phyloP scores from a whole-genome alignment of 1,139 yeast species.

The Protomyces pachydermus region DNA sequence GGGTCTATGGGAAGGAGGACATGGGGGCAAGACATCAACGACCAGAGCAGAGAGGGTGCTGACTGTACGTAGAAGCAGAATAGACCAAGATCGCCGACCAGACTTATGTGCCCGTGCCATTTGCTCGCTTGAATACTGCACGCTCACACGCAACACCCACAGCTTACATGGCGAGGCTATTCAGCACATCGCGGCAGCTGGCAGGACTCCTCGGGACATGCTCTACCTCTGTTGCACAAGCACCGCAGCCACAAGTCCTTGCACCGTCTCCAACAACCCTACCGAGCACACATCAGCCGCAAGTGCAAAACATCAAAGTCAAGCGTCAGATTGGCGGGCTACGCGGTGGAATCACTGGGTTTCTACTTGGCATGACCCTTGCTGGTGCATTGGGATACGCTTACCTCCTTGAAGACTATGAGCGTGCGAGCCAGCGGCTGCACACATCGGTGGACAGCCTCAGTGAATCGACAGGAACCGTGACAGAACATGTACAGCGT shows the following conservation, averaged over 20 bases:
- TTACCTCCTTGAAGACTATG: slow-evolving; percentile 27
- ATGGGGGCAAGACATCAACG: too few relatives aligned
- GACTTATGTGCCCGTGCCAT: too few relatives aligned
- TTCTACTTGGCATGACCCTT: slow-evolving; percentile 27
- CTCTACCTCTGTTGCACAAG: not conserved
- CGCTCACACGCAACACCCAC: too few relatives aligned
- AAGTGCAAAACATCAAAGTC: slow-evolving; percentile 16
- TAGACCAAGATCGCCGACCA: too few relatives aligned
- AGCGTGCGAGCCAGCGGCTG: slow-evolving; percentile 16
- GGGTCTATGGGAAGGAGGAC: too few relatives aligned
- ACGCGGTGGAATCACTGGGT: slow-evolving; percentile 27
- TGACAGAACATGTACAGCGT: slow-evolving; percentile 22
- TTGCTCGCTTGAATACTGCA: too few relatives aligned
- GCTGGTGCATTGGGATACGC: slow-evolving; percentile 26
- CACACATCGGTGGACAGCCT: slow-evolving; percentile 26
- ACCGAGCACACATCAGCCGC: slow-evolving; percentile 9
- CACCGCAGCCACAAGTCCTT: slow-evolving; percentile 7
- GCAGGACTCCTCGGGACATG: not conserved
- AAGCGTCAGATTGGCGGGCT: slow-evolving; percentile 23
- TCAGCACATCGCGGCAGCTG: not conserved
- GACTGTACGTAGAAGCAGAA: too few relatives aligned
- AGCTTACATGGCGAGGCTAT: not conserved
- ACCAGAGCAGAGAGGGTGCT: too few relatives aligned
- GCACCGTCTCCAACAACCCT: slow-evolving; percentile 19
- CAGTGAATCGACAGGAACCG: slow-evolving; percentile 14